Evolutionary conservation across 106 monocot genomes (phyloP).

Genomic region (Cymbidium sinense): DNA sequence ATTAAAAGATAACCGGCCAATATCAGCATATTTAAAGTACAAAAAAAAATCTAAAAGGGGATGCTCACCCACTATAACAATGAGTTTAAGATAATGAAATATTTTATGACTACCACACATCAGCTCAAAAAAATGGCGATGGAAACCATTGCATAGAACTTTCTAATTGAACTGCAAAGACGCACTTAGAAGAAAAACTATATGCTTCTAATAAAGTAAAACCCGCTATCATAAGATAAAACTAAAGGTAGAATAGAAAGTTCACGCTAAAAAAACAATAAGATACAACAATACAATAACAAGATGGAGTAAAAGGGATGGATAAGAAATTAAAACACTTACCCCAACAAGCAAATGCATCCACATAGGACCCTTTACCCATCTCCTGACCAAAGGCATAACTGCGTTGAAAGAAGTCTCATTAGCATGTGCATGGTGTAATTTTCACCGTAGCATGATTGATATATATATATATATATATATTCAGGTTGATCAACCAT

Average conservation of each 20-base stretch:
- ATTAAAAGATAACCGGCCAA: too few species aligned
- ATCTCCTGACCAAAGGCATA: conserved; percentile 75
- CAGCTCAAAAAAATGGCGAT: background rate
- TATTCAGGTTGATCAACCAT: background rate
- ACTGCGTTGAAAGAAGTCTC: conserved; percentile 33
- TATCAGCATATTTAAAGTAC: too few species aligned
- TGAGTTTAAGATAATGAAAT: too few species aligned
- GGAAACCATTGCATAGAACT: background rate
- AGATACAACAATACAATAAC: background rate
- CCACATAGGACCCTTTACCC: conserved; percentile 82
- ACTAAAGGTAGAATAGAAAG: background rate
- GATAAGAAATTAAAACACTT: conserved; percentile 19
- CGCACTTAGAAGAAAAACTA: background rate
- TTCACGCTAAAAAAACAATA: background rate
- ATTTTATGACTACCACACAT: too few species aligned
- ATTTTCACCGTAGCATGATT: background rate
- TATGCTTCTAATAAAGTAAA: background rate
- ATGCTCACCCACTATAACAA: too few species aligned
- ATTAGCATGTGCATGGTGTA: background rate
- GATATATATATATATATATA: background rate
- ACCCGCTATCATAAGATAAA: background rate
- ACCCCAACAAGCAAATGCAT: conserved; percentile 81
- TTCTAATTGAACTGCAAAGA: background rate
- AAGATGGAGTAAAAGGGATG: background rate
- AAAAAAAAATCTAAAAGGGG: too few species aligned